Base-by-base conservation (phyloP, 805 yeast genomes). In the Saturnispora besseyi region DNA sequence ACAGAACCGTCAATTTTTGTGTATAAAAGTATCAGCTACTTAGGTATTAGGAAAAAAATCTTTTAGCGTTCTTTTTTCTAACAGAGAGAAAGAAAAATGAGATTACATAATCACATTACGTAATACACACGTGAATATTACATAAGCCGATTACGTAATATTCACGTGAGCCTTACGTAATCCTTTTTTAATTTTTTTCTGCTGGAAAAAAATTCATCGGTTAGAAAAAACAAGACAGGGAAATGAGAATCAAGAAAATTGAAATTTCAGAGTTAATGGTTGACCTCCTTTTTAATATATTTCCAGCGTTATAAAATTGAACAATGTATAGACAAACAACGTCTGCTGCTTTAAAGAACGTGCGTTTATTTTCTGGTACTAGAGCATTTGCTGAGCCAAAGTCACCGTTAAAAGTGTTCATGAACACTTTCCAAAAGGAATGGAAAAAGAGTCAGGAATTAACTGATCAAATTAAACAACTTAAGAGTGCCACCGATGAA, bases 401-500 rank as follows among this genome's bases (percentile, higher is more conserved):
- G 58, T 80, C 95, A 13, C 98, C 99, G 15, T 70, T 89, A 63
- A 89, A 88, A 65, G 96, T 93, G 50, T 93, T 93, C 66, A 80
- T 88, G 56, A 95, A 93, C 55, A 91, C 98, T 0, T 93, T 93
- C 72, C 83, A 78, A 62, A 74, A 76, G 52, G 99, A 93, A 70
- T 90, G 96, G 82, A 82, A 84, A 64, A 91, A 93, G 66, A 82
- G 89, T 46, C 77, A 78, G 62, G 98, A 93, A 65, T 76, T 93
- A 53, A 95, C 90, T 62, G 89, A 87, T 50, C 88, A 89, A 60
- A 88, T 93, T 63, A 93, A 91, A 68, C 95, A 96, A 13, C 75
- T 93, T 49, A 95, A 88, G 64, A 96, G 90, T 68, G 98, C 95
- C 57, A 87, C 97, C 3, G 98, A 96, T 38, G 81, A 89, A 59